Percentiles rank a stretch among this genome's conserved stretches.
These are phyloP conservation scores for Blastocystis sp. DNA, from an alignment of 352 stramenopile genomes.

Conservation along the genomic window DNA sequence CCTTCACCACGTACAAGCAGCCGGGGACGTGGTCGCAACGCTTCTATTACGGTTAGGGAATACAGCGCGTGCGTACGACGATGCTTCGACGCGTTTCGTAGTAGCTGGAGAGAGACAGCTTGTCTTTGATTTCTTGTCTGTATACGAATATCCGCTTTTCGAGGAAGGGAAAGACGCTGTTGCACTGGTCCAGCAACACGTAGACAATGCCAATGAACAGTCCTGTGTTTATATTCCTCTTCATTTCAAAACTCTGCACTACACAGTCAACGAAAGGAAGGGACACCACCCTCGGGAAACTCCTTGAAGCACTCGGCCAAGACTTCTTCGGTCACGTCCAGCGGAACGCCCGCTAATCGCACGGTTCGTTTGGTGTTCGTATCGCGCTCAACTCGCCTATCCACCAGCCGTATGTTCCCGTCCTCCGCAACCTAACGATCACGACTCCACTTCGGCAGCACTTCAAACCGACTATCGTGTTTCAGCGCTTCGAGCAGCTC, in stretches of 20 bases:
- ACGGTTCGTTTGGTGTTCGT: neutral
- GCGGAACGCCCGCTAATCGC: neutral
- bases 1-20: neutral
- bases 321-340: neutral
- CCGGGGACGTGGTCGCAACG: neutral
- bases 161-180: neutral
- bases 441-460: neutral
- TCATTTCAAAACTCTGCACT: neutral
- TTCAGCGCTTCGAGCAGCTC: neutral
- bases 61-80: neutral
- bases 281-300: neutral
- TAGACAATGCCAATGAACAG: slow-evolving; percentile 10
- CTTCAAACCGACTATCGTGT: neutral
- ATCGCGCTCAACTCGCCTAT: neutral
- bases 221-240: neutral
- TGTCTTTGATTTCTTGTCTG: neutral
- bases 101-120: neutral
- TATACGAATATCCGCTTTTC: neutral
- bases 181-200: neutral
- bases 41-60: too few relatives aligned
- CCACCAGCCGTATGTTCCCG: neutral
- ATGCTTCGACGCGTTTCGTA: neutral
- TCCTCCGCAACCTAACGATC: neutral
- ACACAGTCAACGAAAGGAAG: neutral
- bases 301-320: neutral